These are phyloP conservation scores for Neofusicoccum cordaticola DNA, from an alignment of 2,329 filamentous ascomycete species.

Conservation along the genomic window DNA sequence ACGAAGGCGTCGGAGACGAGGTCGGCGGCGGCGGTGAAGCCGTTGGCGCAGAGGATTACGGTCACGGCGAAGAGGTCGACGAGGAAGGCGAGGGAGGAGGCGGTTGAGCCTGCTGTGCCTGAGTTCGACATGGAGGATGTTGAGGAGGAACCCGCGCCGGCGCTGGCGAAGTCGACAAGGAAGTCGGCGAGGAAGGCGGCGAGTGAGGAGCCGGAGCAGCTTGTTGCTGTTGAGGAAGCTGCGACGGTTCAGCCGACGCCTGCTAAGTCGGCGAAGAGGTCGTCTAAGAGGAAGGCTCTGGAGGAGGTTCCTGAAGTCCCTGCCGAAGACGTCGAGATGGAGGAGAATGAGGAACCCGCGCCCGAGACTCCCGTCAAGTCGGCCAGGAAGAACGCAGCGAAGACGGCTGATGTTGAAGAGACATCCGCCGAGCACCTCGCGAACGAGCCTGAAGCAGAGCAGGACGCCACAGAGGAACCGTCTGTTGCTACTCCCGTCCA, in stretches of 20 bases:
- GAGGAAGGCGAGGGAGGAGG: neutral
- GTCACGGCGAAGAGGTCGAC: constrained; percentile 1
- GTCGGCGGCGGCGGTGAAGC: constrained; percentile 9
- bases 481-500: neutral
- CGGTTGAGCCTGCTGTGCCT: neutral
- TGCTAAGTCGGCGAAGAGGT: neutral
- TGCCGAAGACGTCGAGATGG: neutral
- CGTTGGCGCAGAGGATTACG: constrained; percentile 14
- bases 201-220: neutral
- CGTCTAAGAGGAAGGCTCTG: neutral
- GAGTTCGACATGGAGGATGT: constrained; percentile 10
- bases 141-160: neutral
- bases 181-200: neutral
- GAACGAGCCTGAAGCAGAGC: neutral
- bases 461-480: neutral
- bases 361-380: neutral
- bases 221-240: neutral
- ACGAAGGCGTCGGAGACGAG: constrained; percentile 3
- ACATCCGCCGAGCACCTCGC: neutral
- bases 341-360: neutral
- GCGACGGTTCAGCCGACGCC: neutral
- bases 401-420: neutral
- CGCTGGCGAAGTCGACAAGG: neutral
- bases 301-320: neutral
- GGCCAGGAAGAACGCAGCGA: neutral